Percentiles rank a stretch among this genome's conserved stretches.
phyloP scores from a whole-genome alignment of 768 basidiomycete genomes.

The Phylloporus rhodoxanthus region DNA sequence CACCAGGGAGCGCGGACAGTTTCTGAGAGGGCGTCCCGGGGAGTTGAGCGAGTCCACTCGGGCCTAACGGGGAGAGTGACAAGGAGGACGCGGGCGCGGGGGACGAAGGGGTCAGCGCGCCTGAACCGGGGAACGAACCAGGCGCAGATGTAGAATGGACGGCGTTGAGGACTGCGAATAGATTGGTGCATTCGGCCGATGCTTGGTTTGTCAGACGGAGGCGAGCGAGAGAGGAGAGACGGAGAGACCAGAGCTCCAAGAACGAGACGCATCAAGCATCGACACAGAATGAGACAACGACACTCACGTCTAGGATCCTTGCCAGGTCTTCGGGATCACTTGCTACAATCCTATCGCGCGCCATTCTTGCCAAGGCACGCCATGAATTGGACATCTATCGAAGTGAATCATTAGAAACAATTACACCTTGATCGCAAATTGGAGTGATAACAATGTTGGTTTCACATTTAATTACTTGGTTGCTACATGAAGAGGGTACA shows the following conservation, averaged over 20 bases:
- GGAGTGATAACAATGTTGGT: neutral
- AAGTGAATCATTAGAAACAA: conserved; percentile 11
- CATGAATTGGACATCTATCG: conserved; percentile 82
- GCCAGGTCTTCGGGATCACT: conserved; percentile 63
- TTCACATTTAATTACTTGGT: conserved; percentile 17
- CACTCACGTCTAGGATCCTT: conserved; percentile 61
- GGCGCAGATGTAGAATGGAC: conserved; percentile 50
- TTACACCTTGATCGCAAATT: neutral
- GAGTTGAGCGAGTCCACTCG: conserved; percentile 16
- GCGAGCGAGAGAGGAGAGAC: conserved; percentile 70
- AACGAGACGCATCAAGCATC: conserved; percentile 2
- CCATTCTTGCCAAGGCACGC: conserved; percentile 80
- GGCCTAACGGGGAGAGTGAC: conserved; percentile 22
- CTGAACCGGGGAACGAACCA: conserved; percentile 44
- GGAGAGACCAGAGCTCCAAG: conserved; percentile 74
- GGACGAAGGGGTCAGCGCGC: conserved; percentile 33
- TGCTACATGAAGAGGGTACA: conserved; percentile 20
- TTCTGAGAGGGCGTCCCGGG: conserved; percentile 23
- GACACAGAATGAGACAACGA: neutral
- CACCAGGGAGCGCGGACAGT: conserved; percentile 3
- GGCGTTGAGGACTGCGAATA: conserved; percentile 63
- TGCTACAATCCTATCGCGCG: conserved; percentile 67
- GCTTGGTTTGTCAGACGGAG: conserved; percentile 83
- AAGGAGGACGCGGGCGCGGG: conserved; percentile 5
- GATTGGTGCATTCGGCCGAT: conserved; percentile 76